A percentile compares a stretch with the other conserved stretches of the same genome.
phyloP scores from a whole-genome alignment of 345 rosid genomes.

The Aegle marmelos region DNA sequence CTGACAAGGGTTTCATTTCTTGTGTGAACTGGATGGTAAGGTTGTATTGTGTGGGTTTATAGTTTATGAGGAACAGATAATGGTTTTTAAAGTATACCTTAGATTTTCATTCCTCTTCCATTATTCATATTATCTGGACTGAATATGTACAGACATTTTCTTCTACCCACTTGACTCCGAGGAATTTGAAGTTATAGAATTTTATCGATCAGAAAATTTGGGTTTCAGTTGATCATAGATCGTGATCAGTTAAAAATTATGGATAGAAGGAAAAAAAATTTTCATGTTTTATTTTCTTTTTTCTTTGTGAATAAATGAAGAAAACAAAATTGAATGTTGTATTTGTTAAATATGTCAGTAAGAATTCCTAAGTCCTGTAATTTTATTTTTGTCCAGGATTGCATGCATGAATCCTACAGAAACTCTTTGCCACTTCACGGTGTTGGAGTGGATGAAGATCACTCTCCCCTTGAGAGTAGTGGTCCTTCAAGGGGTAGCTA shows the following conservation, averaged over 20 bases:
- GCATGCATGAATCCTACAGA: slow-evolving; percentile 72
- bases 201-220: background rate
- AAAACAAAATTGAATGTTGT: background rate
- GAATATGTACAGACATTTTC: background rate
- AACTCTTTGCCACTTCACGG: slow-evolving; percentile 56
- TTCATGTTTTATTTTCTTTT: background rate
- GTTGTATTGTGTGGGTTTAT: background rate
- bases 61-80: too few species aligned
- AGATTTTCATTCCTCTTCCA: background rate
- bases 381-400: slow-evolving; percentile 37
- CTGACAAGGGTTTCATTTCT: background rate
- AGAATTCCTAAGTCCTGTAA: background rate
- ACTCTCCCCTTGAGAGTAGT: slow-evolving; percentile 52
- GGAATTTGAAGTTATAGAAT: background rate
- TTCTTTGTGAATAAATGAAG: background rate
- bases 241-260: background rate
- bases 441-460: slow-evolving; percentile 65
- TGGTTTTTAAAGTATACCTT: background rate
- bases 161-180: background rate
- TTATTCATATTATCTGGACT: background rate
- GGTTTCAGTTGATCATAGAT: background rate
- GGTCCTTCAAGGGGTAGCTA: slow-evolving; percentile 47
- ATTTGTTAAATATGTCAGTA: background rate
- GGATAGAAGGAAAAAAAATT: background rate
- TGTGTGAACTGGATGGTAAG: background rate